Evolutionary conservation across 2,329 filamentous ascomycete genomes (phyloP).

Genomic region (Teratosphaeria viscida): DNA sequence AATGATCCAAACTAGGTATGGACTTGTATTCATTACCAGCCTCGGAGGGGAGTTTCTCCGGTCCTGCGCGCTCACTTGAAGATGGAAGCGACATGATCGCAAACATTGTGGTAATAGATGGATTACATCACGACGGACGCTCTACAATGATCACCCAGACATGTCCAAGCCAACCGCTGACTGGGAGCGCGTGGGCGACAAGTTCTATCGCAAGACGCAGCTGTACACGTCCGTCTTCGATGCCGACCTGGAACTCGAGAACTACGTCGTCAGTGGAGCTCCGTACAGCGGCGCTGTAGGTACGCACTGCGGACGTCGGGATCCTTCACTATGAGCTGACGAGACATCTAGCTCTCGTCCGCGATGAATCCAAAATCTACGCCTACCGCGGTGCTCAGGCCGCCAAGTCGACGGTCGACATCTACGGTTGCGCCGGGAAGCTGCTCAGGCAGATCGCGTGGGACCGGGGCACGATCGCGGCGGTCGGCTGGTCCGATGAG

Average conservation of each 20-base stretch:
- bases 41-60: neutral
- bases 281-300: constrained; percentile 89
- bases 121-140: neutral
- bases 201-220: constrained; percentile 90
- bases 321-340: neutral
- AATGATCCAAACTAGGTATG: neutral
- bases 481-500: constrained; percentile 91
- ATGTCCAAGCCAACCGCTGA: constrained; percentile 64
- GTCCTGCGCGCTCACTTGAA: neutral
- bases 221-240: constrained; percentile 92
- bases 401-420: constrained; percentile 75
- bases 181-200: constrained; percentile 89
- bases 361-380: constrained; percentile 50
- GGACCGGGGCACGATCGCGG: constrained; percentile 79
- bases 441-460: constrained; percentile 56
- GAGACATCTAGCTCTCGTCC: neutral
- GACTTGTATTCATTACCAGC: neutral
- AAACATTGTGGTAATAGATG: neutral
- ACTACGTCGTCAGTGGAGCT: constrained; percentile 83
- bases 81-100: neutral
- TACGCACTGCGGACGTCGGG: constrained; percentile 33
- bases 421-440: constrained; percentile 89
- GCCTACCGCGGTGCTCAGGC: constrained; percentile 60
- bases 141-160: neutral
- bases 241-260: constrained; percentile 85